These are phyloP conservation scores for Amanita fuliginea DNA, from an alignment of 768 basidiomycete genomes.

Conservation along the genomic window DNA sequence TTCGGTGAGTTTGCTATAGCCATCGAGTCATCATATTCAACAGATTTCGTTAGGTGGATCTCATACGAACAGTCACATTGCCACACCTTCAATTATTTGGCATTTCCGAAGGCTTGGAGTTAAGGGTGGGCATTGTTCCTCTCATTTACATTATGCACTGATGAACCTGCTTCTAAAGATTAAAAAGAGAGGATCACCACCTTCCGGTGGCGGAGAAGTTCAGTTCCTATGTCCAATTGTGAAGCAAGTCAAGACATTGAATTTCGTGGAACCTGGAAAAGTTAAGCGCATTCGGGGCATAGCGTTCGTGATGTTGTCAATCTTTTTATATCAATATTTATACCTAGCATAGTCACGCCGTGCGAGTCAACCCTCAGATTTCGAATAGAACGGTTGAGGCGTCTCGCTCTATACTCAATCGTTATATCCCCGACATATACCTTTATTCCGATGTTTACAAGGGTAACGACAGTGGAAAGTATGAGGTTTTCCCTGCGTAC, in stretches of 20 bases:
- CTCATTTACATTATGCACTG: not conserved
- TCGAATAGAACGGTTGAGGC: conserved; percentile 97
- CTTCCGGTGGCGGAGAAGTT: conserved; percentile 86
- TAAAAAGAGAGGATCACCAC: conserved; percentile 87
- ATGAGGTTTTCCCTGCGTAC: conserved; percentile 18
- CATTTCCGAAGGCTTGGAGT: conserved; percentile 80
- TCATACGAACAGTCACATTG: conserved; percentile 81
- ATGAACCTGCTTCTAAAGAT: conserved; percentile 40
- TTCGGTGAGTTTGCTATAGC: conserved; percentile 39
- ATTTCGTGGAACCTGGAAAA: conserved; percentile 86
- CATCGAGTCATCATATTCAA: not conserved
- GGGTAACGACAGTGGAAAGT: conserved; percentile 96
- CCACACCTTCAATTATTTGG: conserved; percentile 89
- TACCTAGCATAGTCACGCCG: conserved; percentile 61
- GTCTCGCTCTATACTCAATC: conserved; percentile 84
- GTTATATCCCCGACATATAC: conserved; percentile 97
- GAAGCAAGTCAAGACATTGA: conserved; percentile 83
- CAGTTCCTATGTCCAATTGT: conserved; percentile 91
- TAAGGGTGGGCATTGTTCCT: conserved; percentile 42
- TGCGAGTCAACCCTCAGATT: conserved; percentile 94
- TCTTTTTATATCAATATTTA: conserved; percentile 3
- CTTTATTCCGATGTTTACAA: conserved; percentile 98
- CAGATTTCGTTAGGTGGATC: conserved; percentile 52
- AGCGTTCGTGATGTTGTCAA: conserved; percentile 47
- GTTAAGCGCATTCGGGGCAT: conserved; percentile 93